Base-by-base conservation (phyloP, 2,329 filamentous ascomycete genomes). In the Talaromyces sp. region DNA sequence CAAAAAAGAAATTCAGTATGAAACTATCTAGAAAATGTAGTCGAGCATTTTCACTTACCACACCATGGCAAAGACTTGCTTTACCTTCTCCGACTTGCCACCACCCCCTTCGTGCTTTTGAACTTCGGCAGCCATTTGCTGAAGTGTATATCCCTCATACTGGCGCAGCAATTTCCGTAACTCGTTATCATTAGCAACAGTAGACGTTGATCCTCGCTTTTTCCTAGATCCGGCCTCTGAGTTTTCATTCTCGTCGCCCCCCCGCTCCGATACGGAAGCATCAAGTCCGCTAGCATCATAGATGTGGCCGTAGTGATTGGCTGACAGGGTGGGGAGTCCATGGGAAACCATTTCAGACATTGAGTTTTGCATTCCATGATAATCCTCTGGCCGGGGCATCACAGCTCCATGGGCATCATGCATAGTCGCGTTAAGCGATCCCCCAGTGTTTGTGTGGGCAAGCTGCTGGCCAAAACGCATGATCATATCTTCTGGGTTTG, bases 21-120 rank as follows among this genome's bases (percentile, higher is more conserved):
- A 46, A 54, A 27, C 12, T 12, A 11, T 12, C 4, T 24, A 24
- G 12, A 46, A 24, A 19, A 51, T 17, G 35, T 17, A 24, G 21
- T 17, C 19, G 10, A 17, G 21, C 29, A 38, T n/a, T 14, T 48
- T 12, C 29, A 63, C 75, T 67, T 74, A 80, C 79, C 79, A 81
- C 59, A 80, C 74, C 79, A 81, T 81, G 41, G 78, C 79, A 67
- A 81, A 81, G 58, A 81, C 77, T 67, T 81, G 79, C 66, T 81
- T 81, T 46, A 79, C 77, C 64, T 81, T 81, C 64, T 81, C 79
- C 17, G 79, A 77, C 66, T 79, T 80, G 14, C 79, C 79, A 27
- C 79, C 79, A 43, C 73, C 72, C 17, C 78, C 77, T 68, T 81
- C 79, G 61, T 80, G 77, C 60, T 78, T 79, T 65, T 80, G 72